Evolutionary conservation across 805 yeast genomes (phyloP).

Genomic region (Blastobotrys chiropterorum): DNA sequence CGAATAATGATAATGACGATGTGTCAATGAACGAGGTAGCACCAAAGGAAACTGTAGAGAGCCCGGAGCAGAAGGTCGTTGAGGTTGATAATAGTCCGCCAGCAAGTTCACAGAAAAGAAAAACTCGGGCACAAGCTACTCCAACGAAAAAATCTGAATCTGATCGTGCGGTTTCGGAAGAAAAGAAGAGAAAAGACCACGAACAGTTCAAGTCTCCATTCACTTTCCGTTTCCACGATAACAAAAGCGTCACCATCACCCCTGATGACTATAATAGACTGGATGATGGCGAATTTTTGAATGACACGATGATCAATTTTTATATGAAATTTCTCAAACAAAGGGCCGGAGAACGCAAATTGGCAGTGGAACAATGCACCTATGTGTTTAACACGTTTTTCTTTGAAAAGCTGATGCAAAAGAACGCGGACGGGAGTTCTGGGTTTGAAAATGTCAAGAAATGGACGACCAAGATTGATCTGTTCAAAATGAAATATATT

Average conservation of each 20-base stretch:
- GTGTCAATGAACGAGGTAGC: too few relatives aligned
- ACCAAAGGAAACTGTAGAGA: background rate
- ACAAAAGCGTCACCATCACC: slow-evolving; percentile 49
- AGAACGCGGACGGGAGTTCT: slow-evolving; percentile 10
- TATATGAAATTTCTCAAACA: slow-evolving; percentile 42
- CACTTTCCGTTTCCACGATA: slow-evolving; percentile 35
- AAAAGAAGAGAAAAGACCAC: background rate
- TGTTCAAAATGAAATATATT: slow-evolving; percentile 51
- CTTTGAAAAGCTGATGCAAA: slow-evolving; percentile 49
- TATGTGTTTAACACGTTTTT: slow-evolving; percentile 78
- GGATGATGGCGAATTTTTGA: slow-evolving; percentile 78
- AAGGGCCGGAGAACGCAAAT: slow-evolving; percentile 26
- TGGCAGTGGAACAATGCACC: slow-evolving; percentile 34
- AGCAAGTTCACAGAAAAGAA: background rate
- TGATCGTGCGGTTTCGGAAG: background rate
- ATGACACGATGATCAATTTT: slow-evolving; percentile 83
- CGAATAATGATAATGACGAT: too few relatives aligned
- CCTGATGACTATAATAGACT: slow-evolving; percentile 73
- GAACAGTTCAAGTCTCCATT: background rate
- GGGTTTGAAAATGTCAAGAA: slow-evolving; percentile 60
- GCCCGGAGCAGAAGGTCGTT: background rate
- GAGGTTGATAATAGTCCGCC: background rate
- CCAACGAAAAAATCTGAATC: background rate
- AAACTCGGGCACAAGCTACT: background rate
- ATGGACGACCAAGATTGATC: slow-evolving; percentile 72